Base-by-base conservation (phyloP, 2,329 filamentous ascomycete genomes). In the Fonsecaea multimorphosa region DNA sequence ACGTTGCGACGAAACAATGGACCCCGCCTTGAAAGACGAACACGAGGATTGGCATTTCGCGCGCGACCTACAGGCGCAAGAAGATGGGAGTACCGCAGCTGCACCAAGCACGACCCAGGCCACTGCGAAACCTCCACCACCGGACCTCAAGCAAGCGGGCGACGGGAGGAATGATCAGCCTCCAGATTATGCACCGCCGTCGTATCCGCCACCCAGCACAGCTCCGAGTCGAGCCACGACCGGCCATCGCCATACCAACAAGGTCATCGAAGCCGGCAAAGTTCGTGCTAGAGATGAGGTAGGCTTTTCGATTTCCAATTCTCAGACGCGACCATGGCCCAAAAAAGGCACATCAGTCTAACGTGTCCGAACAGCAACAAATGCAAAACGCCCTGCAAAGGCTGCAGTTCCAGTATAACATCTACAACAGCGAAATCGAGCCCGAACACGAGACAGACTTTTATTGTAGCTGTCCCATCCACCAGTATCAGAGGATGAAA, bases 31-130 rank as follows among this genome's bases (percentile, higher is more conserved):
- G 62, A 84, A 85, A 71, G 85, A 89, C 70, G 93, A 91, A 78
- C 94, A 98, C 76, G 83, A 89, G 58, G 94, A 98, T 77, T 97
- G 93, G 89, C 94, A 98, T 79, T 89, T 96, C 78, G 94, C 94
- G 49, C 91, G 91, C 78, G 90, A 94, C 72, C 82, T 98, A 32
- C 89, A 93, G 69, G 84, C 87, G 64, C 83, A 89, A 69, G 84
- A 89, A 79, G 83, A 85, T 46, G 71, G 75, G 63, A 72, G 72
- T 53, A 67, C 71, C 5, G 70, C 65, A 31, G 64, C 56, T 46
- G 46, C 56, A 31, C 9, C 46, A 27, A n/a, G n/a, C 1, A 32
- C 16, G 24, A 32, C 52, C 34, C 34, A 44, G n/a, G n/a, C 29
- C 9, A 16, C 52, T 31, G 27, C 29, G 24, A 31, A 52, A n/a